Evolutionary conservation across 768 basidiomycete species (phyloP), one percentile per base, ranked within the genome.

Genomic region (Boletus tomentosulus): DNA sequence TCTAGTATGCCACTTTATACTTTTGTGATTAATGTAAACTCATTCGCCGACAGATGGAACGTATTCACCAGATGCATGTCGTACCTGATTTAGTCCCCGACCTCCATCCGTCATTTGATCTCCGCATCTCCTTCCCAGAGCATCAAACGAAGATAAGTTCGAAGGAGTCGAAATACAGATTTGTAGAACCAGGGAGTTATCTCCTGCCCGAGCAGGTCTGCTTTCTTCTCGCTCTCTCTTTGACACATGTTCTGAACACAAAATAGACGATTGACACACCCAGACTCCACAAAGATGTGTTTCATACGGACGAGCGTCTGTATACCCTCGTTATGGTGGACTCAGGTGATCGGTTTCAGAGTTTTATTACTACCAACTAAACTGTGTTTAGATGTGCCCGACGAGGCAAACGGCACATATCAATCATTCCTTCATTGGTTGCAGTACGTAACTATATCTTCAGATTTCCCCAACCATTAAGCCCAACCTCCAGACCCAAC

Each of bases 281-380:
- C 2, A 74, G 72, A 53, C 61, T 97, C 5, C 82, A 80, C 57
- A 82, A 83, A 5, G 90, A 86, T 50, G 84, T 87, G 1, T 96
- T 90, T 77, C 90, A 96, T 69, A 72, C 80, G 1, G 90, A 94
- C 55, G 79, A 82, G 19, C 79, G 88, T 30, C 72, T 90, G 6
- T 97, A 97, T 70, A 97, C 95, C 0, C 74, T 99, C 58, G 67
- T 99, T 34, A 83, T 99, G 70, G 74, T 98, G 44, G 95, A 98
- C 68, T 85, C 87, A 49, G 93, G 91, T 87, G 55, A 54, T 74
- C 59, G 24, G 81, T 57, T 45, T 73, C 61, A 10, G 19, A 22
- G 10, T 11, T 38, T 53, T n/a, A 6, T 35, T 30, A 19, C 25
- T 13, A 8, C 19, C 3, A 27, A 19, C 50, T 31, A 11, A 49